Evolutionary conservation across 192 early-diverging fungal species (phyloP).

Genomic region (Coemansia erecta): DNA sequence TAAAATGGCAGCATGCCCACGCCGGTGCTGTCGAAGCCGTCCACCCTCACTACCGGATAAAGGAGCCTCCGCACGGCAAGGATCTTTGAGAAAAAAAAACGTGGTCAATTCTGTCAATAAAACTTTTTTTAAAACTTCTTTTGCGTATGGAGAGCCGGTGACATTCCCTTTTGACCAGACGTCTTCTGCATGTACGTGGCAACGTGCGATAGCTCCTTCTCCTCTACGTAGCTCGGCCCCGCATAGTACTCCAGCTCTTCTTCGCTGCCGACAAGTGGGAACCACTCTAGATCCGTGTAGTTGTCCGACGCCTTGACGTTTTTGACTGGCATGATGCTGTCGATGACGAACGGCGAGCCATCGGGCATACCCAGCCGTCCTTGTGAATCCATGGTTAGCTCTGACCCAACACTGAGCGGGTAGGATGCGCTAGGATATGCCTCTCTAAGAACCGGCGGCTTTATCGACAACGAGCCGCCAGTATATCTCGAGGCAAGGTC

Average conservation of each 20-base stretch:
- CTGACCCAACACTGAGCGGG: slow-evolving; percentile 20
- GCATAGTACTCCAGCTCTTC: slow-evolving; percentile 28
- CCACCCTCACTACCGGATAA: slow-evolving; percentile 25
- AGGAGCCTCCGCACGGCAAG: neutral
- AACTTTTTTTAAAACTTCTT: slow-evolving; percentile 7
- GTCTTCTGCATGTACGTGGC: slow-evolving; percentile 36
- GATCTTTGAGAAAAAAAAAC: neutral
- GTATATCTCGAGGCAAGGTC: slow-evolving; percentile 47
- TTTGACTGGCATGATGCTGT: slow-evolving; percentile 32
- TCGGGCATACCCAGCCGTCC: slow-evolving; percentile 43
- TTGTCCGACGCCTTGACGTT: slow-evolving; percentile 39
- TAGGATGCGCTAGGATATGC: slow-evolving; percentile 11
- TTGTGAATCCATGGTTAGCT: slow-evolving; percentile 48
- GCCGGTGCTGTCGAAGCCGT: slow-evolving; percentile 31
- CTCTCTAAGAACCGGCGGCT: slow-evolving; percentile 22
- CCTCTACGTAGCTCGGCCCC: slow-evolving; percentile 41
- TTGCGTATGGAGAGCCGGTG: slow-evolving; percentile 8
- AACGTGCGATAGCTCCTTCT: slow-evolving; percentile 38
- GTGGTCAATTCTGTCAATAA: neutral
- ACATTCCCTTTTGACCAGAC: slow-evolving; percentile 17
- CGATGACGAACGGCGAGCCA: slow-evolving; percentile 35
- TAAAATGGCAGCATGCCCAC: slow-evolving; percentile 37
- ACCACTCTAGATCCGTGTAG: slow-evolving; percentile 51
- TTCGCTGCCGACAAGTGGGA: slow-evolving; percentile 36
- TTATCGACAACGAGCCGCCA: slow-evolving; percentile 24